phyloP scores from a whole-genome alignment of 2,329 filamentous ascomycete species.

The Dothiorella sarmentorum region DNA sequence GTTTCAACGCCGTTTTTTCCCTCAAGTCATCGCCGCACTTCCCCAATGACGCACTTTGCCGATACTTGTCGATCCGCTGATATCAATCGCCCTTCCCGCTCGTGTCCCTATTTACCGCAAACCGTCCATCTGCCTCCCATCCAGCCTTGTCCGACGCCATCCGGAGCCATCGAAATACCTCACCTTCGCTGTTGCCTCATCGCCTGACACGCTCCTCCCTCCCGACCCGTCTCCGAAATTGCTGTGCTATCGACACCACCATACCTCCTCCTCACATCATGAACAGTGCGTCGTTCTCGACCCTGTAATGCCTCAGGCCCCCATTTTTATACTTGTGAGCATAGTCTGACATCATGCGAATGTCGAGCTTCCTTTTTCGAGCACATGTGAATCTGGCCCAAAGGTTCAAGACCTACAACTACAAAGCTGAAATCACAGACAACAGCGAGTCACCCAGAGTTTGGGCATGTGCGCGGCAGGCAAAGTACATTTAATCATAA shows the following conservation, averaged over 20 bases:
- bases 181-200: neutral
- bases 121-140: neutral
- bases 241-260: neutral
- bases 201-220: neutral
- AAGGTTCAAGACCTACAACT: no score
- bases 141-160: neutral
- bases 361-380: neutral
- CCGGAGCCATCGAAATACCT: neutral
- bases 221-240: neutral
- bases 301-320: neutral
- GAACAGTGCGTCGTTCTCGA: neutral
- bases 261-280: neutral
- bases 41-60: neutral
- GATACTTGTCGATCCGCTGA: neutral
- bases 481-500: no score
- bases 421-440: no score
- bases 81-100: neutral
- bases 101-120: neutral
- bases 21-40: neutral
- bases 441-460: no score
- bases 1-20: neutral
- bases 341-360: conserved; percentile 13
- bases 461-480: no score
- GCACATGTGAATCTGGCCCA: no score
- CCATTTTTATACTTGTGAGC: neutral